Base-by-base conservation (phyloP, 192 early-diverging fungal species). In the Backusella macrospora region DNA sequence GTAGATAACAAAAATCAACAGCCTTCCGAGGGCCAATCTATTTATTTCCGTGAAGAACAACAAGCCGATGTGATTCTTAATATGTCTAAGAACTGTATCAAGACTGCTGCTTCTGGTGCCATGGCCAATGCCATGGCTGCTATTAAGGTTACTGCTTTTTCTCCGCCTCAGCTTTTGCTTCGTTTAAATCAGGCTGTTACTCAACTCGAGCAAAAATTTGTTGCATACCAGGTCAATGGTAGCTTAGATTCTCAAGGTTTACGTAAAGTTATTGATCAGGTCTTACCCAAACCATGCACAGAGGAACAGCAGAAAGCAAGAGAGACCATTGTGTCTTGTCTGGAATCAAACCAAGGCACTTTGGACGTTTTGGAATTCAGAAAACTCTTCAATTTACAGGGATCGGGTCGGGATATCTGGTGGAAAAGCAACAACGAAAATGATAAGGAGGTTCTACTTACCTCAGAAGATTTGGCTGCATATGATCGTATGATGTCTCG, bases 111-210 rank as follows among this genome's bases (percentile, higher is more conserved):
- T 52, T 23, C 40, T 44, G 44, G 62, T 23, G 75, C 76, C 77
- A 89, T 77, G 9, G 80, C 89, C 52, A 84, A 89, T 2, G 87
- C 87, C 45, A 95, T 96, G 81, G 88, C 93, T 12, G 96, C 96
- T 7, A 76, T 93, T 78, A 98, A 98, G 78, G 78, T 98, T 45
- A 96, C 96, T n/a, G 94, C 93, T 13, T 87, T 96, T 62, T 77
- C 89, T 0, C 89, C 91, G 13, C 94, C 94, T 1, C 73, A 83
- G 43, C 42, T 71, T 18, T 78, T 96, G 29, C 86, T 96, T n/a
- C 85, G 86, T 74, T 18, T 76, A 10, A 76, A 76, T 63, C 40
- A 46, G 10, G 59, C 39, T n/a, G 21, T 73, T n/a, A 38, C 63
- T 39, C 84, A 86, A 42, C 89, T 94, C 79, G 88, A 94, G 14